Base-by-base conservation (phyloP, 2,329 filamentous ascomycete genomes). In the Diaporthe velutina region DNA sequence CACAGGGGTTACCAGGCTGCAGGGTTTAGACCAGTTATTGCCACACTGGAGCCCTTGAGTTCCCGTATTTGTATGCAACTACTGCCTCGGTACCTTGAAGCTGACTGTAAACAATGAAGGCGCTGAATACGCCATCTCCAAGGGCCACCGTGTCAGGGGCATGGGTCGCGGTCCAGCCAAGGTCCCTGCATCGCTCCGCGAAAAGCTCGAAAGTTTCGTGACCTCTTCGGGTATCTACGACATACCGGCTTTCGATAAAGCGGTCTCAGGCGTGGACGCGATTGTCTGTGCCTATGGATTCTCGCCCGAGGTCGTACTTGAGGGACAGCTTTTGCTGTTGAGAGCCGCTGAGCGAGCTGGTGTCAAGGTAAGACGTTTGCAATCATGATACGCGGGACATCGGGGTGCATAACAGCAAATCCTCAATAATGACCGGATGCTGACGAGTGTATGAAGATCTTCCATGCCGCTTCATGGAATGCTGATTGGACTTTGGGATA, bases 401-500 rank as follows among this genome's bases (percentile, higher is more conserved):
- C 19, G 28, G 5, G 12, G 48, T 0, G 28, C 19, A 48, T 33
- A 3, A 1, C 13, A 17, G 22, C n/a, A 40, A 4, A 8, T 61
- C 6, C 5, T 61, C 2, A 17, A 28, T 19, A 64, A 45, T 2
- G 6, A 10, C 9, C 2, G 13, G 3, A 22, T 45, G 30, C 58
- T 64, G 17, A 50, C 28, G 30, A 33, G 22, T 17, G 3, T 38
- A 22, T 8, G 25, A 17, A 67, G 61, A 52, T 67, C 22, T 67
- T 25, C 22, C 61, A 67, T 38, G 42, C 61, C 30, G 61, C 61
- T 35, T 35, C 61, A 17, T 67, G 61, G 61, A 67, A 67, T 25
- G 28, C 28, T 4, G 61, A 67, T 25, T 67, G 61, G 61, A 67
- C 61, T 50, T 6, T 25, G 42, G 42, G 15, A 22, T 30, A 50